Conservation (phyloP, 2,329 filamentous ascomycete genomes). For the Colletotrichum australisinense region DNA sequence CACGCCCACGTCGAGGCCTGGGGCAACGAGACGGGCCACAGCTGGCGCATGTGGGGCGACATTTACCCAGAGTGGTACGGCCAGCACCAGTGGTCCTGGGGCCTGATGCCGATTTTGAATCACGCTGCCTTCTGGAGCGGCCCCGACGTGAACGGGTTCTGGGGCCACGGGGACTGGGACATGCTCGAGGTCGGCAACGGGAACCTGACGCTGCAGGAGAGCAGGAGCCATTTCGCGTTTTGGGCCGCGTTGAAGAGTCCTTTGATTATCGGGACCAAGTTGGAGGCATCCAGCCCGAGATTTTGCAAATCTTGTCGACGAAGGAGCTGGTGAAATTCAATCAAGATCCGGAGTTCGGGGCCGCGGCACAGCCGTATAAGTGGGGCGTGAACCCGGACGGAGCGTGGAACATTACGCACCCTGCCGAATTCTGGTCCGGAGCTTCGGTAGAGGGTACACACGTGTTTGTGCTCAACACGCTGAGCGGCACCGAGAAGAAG, state of each 20-base stretch:
- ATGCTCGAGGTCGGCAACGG: constrained; percentile 65
- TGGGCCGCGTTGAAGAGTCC: constrained; percentile 64
- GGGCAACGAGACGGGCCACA: constrained; percentile 60
- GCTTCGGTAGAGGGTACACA: constrained; percentile 54
- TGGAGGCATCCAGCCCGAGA: constrained; percentile 48
- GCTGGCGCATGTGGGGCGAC: constrained; percentile 58
- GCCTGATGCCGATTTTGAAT: constrained; percentile 55
- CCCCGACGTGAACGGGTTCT: constrained; percentile 52
- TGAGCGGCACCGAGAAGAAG: constrained; percentile 46
- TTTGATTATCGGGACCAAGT: constrained; percentile 58
- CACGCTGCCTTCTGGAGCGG: constrained; percentile 59
- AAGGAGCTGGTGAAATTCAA: constrained; percentile 53
- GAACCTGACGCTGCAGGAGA: constrained; percentile 56
- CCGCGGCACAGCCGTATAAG: constrained; percentile 56
- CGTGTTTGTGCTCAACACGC: constrained; percentile 60
- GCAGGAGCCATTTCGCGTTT: constrained; percentile 61
- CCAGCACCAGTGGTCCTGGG: constrained; percentile 40
- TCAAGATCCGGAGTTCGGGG: constrained; percentile 56
- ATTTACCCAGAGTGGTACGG: constrained; percentile 52
- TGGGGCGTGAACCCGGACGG: constrained; percentile 62
- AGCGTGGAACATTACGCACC: constrained; percentile 59
- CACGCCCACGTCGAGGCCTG: constrained; percentile 60
- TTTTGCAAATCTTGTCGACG: constrained; percentile 56
- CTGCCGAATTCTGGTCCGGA: constrained; percentile 63
- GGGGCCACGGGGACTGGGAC: constrained; percentile 62